Conservation (phyloP, 176 grass and related monocot genomes). For the Zoysia pacifica region DNA sequence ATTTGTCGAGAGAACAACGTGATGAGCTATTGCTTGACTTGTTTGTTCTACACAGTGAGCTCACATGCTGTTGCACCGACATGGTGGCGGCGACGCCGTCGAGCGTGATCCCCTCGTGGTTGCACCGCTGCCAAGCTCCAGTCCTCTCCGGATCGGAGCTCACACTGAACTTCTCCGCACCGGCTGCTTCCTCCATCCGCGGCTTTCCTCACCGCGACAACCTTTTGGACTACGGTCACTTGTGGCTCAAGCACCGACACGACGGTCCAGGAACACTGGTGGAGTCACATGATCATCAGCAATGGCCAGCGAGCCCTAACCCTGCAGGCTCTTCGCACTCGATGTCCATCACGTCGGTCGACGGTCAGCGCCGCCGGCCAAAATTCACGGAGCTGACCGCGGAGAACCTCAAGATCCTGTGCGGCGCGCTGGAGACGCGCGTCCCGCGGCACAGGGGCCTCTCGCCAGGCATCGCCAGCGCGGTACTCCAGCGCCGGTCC, state of each 20-base stretch:
- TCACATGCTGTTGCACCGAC: not conserved
- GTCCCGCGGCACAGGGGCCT: constrained; percentile 50
- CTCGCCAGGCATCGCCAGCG: constrained; percentile 53
- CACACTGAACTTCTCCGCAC: constrained; percentile 53
- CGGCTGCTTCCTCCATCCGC: not conserved
- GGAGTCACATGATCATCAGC: not conserved
- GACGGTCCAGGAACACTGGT: not conserved
- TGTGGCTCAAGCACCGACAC: constrained; percentile 12
- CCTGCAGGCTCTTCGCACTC: constrained; percentile 22
- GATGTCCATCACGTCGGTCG: constrained; percentile 30
- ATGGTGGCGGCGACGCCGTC: not conserved
- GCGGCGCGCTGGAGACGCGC: constrained; percentile 49
- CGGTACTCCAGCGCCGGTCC: constrained; percentile 63
- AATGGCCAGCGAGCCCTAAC: not conserved
- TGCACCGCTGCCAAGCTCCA: not conserved
- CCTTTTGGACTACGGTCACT: constrained; percentile 20
- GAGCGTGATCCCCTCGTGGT: constrained; percentile 5
- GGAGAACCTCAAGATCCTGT: constrained; percentile 68
- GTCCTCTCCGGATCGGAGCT: constrained; percentile 34
- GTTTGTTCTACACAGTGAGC: constrained; percentile 18
- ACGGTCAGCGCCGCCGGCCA: not conserved
- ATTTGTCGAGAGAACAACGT: not conserved
- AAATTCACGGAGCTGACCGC: constrained; percentile 77
- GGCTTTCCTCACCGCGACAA: constrained; percentile 21
- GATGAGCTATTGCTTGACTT: not conserved